These are phyloP conservation scores for Gymnopus androsaceus DNA, from an alignment of 1,284 basidiomycete genomes.

Conservation along the genomic window DNA sequence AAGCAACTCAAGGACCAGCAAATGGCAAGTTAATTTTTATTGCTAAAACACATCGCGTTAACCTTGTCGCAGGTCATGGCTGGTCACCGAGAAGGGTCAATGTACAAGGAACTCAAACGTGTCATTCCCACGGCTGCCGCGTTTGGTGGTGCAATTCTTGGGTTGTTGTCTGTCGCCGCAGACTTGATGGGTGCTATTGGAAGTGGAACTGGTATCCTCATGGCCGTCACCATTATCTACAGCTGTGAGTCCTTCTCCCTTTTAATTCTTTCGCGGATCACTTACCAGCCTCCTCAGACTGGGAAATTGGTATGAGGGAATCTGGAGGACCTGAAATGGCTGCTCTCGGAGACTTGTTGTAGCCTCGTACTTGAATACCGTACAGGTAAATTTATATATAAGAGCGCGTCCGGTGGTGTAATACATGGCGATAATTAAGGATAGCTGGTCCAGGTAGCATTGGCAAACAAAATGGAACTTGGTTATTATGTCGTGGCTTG, in stretches of 20 bases:
- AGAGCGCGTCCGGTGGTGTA: neutral
- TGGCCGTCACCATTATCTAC: conserved; percentile 98
- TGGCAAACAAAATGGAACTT: too few relatives aligned
- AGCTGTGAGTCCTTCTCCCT: conserved; percentile 59
- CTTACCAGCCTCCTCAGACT: conserved; percentile 44
- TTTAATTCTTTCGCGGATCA: neutral
- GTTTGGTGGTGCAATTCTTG: conserved; percentile 94
- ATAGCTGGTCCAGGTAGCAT: too few relatives aligned
- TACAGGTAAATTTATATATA: neutral
- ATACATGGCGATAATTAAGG: neutral
- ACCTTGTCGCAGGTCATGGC: conserved; percentile 85
- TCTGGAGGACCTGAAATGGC: conserved; percentile 75
- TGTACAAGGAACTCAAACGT: conserved; percentile 99
- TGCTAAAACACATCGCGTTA: neutral
- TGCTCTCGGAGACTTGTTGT: conserved; percentile 66
- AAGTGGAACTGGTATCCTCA: conserved; percentile 95
- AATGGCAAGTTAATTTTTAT: conserved; percentile 59
- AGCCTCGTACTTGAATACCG: neutral
- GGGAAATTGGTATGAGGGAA: conserved; percentile 80
- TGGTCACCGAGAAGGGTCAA: conserved; percentile 93
- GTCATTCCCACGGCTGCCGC: conserved; percentile 97
- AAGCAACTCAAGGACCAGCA: conserved; percentile 99
- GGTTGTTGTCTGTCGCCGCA: conserved; percentile 91
- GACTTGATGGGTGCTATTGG: conserved; percentile 96
- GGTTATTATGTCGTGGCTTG: too few relatives aligned